phyloP scores from a whole-genome alignment of 495 filamentous ascomycete genomes.

The Penicillium argentinense region DNA sequence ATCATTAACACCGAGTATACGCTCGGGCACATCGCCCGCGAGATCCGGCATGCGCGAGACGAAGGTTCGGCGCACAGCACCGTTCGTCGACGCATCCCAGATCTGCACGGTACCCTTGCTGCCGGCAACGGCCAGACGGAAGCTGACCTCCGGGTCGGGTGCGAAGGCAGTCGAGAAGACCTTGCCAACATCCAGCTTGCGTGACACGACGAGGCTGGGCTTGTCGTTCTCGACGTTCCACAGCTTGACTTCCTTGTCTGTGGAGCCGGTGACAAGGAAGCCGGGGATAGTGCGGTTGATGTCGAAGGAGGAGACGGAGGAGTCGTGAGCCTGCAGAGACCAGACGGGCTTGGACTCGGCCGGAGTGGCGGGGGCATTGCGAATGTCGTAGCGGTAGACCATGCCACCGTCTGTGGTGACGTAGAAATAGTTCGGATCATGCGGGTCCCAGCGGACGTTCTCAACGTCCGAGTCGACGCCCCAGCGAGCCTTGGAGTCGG shows the following conservation, averaged over 20 bases:
- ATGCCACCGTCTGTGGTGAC: conserved; percentile 89
- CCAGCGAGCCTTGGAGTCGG: conserved; percentile 80
- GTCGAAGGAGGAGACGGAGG: conserved; percentile 92
- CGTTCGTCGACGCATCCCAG: conserved; percentile 97
- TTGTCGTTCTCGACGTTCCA: conserved; percentile 81
- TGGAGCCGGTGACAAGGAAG: conserved; percentile 87
- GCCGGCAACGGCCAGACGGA: conserved; percentile 87
- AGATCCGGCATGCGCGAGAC: conserved; percentile 62
- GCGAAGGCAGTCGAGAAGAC: conserved; percentile 90
- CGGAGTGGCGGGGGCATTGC: conserved; percentile 66
- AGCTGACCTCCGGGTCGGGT: conserved; percentile 84
- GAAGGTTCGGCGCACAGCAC: conserved; percentile 83
- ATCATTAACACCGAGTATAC: conserved; percentile 68
- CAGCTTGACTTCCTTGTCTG: conserved; percentile 91
- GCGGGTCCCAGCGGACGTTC: conserved; percentile 86
- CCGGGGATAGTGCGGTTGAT: conserved; percentile 86
- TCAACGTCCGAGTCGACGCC: conserved; percentile 95
- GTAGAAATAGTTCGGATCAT: conserved; percentile 91
- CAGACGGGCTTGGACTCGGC: conserved; percentile 79
- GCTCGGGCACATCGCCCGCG: conserved; percentile 71
- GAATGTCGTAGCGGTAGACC: conserved; percentile 82
- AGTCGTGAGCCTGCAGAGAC: conserved; percentile 93
- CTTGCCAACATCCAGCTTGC: conserved; percentile 90
- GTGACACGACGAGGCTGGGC: conserved; percentile 85
- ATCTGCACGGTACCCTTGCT: conserved; percentile 92